A percentile compares a stretch with the other conserved stretches of the same genome.
Conservation (phyloP, 179 eudicot genomes). For the Spergularia azorica region DNA sequence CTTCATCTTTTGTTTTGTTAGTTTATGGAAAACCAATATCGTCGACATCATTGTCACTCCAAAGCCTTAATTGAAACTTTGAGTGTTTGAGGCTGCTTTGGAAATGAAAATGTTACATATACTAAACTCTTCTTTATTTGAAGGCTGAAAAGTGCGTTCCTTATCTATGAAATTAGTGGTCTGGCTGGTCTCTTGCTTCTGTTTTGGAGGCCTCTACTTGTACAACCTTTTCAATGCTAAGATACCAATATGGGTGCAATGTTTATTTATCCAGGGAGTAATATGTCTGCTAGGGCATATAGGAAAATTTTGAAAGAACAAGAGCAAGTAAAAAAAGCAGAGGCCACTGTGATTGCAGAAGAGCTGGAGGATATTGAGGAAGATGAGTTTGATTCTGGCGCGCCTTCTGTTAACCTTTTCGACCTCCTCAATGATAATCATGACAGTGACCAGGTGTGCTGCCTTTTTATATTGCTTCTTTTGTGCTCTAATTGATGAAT, state of each 20-base stretch:
- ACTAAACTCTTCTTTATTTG: not conserved
- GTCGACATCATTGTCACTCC: no score
- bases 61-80: no score
- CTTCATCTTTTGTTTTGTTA: not conserved
- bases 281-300: slow-evolving; percentile 73
- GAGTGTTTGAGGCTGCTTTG: not conserved
- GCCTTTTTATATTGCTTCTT: not conserved
- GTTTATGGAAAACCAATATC: not conserved
- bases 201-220: not conserved
- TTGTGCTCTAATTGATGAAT: not conserved
- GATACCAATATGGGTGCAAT: not conserved
- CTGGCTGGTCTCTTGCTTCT: not conserved
- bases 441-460: slow-evolving; percentile 44
- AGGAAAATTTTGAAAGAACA: slow-evolving; percentile 66
- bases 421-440: slow-evolving; percentile 61
- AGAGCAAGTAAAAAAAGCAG: slow-evolving; percentile 38
- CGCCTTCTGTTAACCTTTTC: slow-evolving; percentile 52
- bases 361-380: slow-evolving; percentile 35
- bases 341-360: slow-evolving; percentile 20
- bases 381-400: slow-evolving; percentile 42
- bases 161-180: not conserved
- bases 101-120: not conserved
- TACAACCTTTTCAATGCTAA: not conserved
- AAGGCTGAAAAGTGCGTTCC: not conserved
- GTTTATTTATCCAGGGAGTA: slow-evolving; percentile 12